Conservation (phyloP, 129 eudicot genomes). For the Helichrysum umbraculigerum region DNA sequence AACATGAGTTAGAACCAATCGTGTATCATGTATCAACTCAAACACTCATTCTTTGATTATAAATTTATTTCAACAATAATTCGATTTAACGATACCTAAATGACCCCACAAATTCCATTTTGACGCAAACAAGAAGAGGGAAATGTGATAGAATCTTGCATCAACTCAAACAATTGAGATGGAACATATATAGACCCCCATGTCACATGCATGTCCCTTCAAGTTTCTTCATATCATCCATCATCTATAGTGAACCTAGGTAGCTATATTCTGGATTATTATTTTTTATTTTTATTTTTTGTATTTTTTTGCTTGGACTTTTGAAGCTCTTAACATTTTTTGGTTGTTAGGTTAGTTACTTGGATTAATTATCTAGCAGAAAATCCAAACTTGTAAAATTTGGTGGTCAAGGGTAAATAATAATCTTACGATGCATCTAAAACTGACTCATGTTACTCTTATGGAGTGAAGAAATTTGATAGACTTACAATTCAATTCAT, state of each 20-base stretch:
- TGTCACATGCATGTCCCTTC: constrained; percentile 29
- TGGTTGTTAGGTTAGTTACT: too few relatives aligned
- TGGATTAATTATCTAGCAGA: too few relatives aligned
- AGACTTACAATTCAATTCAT: too few relatives aligned
- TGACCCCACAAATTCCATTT: background rate
- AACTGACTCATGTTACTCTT: background rate
- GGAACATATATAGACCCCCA: constrained; percentile 13
- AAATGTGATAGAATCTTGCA: constrained; percentile 23
- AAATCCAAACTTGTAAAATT: too few relatives aligned
- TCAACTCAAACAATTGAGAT: constrained; percentile 34
- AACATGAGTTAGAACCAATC: too few relatives aligned
- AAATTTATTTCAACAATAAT: background rate
- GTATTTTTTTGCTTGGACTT: too few relatives aligned
- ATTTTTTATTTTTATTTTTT: too few relatives aligned
- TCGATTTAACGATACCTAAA: background rate
- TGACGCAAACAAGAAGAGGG: constrained; percentile 13
- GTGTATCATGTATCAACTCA: too few relatives aligned
- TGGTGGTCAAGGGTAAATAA: background rate
- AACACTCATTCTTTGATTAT: background rate
- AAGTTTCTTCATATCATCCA: background rate
- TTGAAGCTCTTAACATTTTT: too few relatives aligned
- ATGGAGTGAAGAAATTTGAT: too few relatives aligned
- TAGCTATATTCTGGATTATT: background rate
- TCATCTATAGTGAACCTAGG: constrained; percentile 19
- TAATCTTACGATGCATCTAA: too few relatives aligned